phyloP scores from a whole-genome alignment of 2,329 filamentous ascomycete species.

The Fonsecaea erecta region DNA sequence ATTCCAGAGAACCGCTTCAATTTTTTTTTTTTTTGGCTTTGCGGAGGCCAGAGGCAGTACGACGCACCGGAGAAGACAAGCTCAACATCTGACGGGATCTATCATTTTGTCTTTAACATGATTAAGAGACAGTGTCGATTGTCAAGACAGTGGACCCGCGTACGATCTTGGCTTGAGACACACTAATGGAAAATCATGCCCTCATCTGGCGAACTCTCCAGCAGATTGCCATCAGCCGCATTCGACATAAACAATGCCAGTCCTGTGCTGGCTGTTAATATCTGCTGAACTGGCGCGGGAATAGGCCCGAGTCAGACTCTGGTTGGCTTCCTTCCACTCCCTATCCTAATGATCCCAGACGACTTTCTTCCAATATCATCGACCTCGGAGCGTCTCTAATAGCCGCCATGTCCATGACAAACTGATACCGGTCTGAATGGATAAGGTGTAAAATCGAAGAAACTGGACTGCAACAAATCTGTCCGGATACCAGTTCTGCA shows the following conservation, averaged over 20 bases:
- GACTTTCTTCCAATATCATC: not conserved
- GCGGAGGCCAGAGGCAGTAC: not conserved
- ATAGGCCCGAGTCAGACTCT: not conserved
- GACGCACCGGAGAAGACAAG: not conserved
- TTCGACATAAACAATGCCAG: not conserved
- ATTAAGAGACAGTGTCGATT: not conserved
- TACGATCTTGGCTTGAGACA: too few relatives aligned
- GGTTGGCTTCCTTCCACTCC: not conserved
- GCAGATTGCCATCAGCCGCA: not conserved
- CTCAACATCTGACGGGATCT: not conserved
- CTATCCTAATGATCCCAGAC: not conserved
- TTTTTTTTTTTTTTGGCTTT: not conserved
- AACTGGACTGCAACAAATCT: not conserved
- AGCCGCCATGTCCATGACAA: too few relatives aligned
- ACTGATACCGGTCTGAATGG: not conserved
- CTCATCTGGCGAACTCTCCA: not conserved
- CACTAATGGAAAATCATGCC: not conserved
- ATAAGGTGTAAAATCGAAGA: not conserved
- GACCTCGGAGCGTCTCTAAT: not conserved
- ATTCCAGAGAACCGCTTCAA: not conserved
- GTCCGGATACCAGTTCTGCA: not conserved
- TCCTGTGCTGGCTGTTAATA: not conserved
- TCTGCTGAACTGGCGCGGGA: not conserved
- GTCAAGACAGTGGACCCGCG: not conserved
- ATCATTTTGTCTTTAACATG: not conserved